These are phyloP conservation scores for Phytophthora citricola DNA, from an alignment of 352 stramenopile species.

Conservation along the genomic window DNA sequence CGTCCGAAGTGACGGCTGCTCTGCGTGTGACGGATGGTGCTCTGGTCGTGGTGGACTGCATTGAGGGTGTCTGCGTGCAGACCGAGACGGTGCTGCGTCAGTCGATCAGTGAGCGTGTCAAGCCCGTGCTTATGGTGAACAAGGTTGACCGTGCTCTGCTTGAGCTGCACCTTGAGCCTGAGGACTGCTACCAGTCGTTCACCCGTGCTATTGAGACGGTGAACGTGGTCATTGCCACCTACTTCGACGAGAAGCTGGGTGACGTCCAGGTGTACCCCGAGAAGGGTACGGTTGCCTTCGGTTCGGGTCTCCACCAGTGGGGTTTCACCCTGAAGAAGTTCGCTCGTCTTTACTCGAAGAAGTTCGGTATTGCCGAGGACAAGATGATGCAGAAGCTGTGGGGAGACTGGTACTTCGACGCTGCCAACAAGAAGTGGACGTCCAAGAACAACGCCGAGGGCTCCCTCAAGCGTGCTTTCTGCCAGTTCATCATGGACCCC, in stretches of 20 bases:
- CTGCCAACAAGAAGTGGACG: constrained; percentile 97
- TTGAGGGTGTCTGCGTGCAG: constrained; percentile 99
- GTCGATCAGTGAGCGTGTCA: constrained; percentile 97
- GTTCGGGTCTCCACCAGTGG: constrained; percentile 99
- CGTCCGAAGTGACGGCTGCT: constrained; percentile 98
- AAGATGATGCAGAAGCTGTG: constrained; percentile 99
- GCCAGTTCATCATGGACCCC: constrained; percentile 99
- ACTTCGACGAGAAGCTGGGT: constrained; percentile 97
- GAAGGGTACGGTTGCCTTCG: constrained; percentile 99
- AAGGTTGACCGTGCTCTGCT: constrained; percentile 99
- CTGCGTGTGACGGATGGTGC: constrained; percentile 99
- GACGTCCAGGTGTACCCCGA: constrained; percentile 98
- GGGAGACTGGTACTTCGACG: constrained; percentile 98
- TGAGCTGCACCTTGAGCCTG: constrained; percentile 98
- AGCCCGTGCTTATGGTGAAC: constrained; percentile 99
- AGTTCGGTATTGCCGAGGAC: constrained; percentile 98
- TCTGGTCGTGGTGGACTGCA: constrained; percentile 99
- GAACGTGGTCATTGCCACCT: constrained; percentile 99
- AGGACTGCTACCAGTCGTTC: constrained; percentile 99
- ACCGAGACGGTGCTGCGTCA: constrained; percentile 99
- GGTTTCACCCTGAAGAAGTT: constrained; percentile 99
- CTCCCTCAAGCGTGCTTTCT: constrained; percentile 98
- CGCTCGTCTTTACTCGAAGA: constrained; percentile 97
- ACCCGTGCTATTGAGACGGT: constrained; percentile 98
- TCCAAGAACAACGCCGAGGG: constrained; percentile 92